These are phyloP conservation scores for Vaccinium myrtillus DNA, from an alignment of 148 eudicot genomes.

Conservation along the genomic window DNA sequence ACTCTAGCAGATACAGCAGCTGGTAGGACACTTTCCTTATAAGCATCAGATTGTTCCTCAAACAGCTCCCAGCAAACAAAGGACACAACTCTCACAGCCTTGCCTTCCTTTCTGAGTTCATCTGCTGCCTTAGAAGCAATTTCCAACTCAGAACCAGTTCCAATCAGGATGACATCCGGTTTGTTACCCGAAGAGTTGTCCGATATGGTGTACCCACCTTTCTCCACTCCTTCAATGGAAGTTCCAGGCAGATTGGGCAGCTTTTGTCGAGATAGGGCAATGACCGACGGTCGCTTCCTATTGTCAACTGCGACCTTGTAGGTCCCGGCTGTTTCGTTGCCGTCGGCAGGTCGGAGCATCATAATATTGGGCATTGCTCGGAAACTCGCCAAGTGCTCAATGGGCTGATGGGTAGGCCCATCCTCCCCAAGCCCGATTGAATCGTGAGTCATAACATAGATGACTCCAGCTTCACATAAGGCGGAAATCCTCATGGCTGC, in stretches of 20 bases:
- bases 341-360: slow-evolving; percentile 97
- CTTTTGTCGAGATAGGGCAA: slow-evolving; percentile 92
- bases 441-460: slow-evolving; percentile 98
- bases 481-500: slow-evolving; percentile 90
- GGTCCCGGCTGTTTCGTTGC: slow-evolving; percentile 88
- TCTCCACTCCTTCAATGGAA: slow-evolving; percentile 75
- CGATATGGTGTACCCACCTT: slow-evolving; percentile 77
- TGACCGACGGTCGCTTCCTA: slow-evolving; percentile 70
- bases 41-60: slow-evolving; percentile 70
- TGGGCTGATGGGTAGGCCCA: slow-evolving; percentile 97
- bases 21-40: slow-evolving; percentile 89
- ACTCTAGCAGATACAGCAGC: slow-evolving; percentile 73
- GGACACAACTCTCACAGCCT: slow-evolving; percentile 92
- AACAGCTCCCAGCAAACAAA: slow-evolving; percentile 90
- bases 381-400: slow-evolving; percentile 95
- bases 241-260: slow-evolving; percentile 82
- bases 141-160: slow-evolving; percentile 92
- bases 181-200: slow-evolving; percentile 78
- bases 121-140: slow-evolving; percentile 85
- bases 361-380: slow-evolving; percentile 97
- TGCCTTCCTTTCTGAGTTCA: slow-evolving; percentile 91
- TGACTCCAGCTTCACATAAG: slow-evolving; percentile 71
- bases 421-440: slow-evolving; percentile 98
- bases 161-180: slow-evolving; percentile 86
- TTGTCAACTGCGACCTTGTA: slow-evolving; percentile 74